These are phyloP conservation scores for Westerdykella sp. DNA, from an alignment of 2,329 filamentous ascomycete genomes.

Conservation along the genomic window DNA sequence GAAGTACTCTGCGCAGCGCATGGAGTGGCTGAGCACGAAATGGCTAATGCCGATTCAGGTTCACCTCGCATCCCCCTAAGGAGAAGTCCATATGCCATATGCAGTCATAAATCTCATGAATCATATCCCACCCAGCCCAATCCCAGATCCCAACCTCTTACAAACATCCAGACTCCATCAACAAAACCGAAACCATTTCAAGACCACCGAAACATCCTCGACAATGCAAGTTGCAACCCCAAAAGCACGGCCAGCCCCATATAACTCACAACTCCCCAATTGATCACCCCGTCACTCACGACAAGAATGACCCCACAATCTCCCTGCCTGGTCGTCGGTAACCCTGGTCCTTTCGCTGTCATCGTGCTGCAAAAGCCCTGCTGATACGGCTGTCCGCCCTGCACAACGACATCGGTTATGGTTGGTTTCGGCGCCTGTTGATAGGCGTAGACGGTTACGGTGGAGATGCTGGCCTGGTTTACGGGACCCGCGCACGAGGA, in stretches of 20 bases:
- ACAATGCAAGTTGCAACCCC: conserved; percentile 19
- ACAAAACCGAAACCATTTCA: conserved; percentile 2
- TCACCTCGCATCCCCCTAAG: too few species aligned
- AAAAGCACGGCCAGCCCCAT: conserved; percentile 12
- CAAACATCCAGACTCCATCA: too few species aligned
- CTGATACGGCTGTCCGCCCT: not conserved
- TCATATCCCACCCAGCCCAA: too few species aligned
- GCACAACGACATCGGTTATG: conserved; percentile 6
- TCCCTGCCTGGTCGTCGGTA: conserved; percentile 29
- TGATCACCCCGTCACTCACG: conserved; percentile 20
- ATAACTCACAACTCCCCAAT: conserved; percentile 14
- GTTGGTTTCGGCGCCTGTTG: conserved; percentile 22
- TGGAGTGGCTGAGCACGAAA: too few species aligned
- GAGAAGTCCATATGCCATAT: too few species aligned
- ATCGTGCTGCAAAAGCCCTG: conserved; percentile 33
- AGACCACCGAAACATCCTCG: conserved; percentile 21
- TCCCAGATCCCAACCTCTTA: too few species aligned
- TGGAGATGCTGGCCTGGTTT: conserved; percentile 28
- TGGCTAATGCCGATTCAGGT: too few species aligned
- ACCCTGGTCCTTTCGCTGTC: conserved; percentile 29
- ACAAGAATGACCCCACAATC: conserved; percentile 36
- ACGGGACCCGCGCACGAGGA: conserved; percentile 29
- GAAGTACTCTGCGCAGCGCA: too few species aligned
- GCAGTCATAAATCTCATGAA: too few species aligned
- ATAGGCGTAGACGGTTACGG: conserved; percentile 30